Percentiles rank a stretch among this genome's conserved stretches.
Evolutionary conservation across 78 protist genomes (phyloP).

Genomic region (Dictyostelium brefeldianum): DNA sequence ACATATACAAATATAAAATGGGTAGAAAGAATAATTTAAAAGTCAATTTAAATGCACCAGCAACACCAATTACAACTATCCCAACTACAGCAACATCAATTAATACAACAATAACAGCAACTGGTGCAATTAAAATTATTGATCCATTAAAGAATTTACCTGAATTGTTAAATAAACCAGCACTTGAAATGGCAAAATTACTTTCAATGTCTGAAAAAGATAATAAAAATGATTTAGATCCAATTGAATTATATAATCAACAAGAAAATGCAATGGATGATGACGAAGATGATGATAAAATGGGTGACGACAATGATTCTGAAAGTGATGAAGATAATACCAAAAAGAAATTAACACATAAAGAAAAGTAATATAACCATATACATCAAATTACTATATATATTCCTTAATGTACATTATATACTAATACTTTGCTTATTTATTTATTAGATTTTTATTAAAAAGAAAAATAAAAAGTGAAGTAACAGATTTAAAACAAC

Average conservation of each 20-base stretch:
- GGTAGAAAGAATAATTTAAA: slow-evolving; percentile 27
- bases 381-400: not conserved
- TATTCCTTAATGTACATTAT: not conserved
- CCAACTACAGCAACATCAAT: not conserved
- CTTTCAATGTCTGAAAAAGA: slow-evolving; percentile 9
- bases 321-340: not conserved
- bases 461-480: slow-evolving; percentile 27
- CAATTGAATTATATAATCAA: not conserved
- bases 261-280: slow-evolving; percentile 1
- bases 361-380: slow-evolving; percentile 17
- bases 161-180: slow-evolving; percentile 11
- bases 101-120: not conserved
- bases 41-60: not conserved
- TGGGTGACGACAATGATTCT: slow-evolving; percentile 1
- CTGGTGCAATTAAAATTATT: not conserved
- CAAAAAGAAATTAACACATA: slow-evolving; percentile 19
- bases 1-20: not conserved
- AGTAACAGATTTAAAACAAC: slow-evolving; percentile 2
- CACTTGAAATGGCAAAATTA: slow-evolving; percentile 14
- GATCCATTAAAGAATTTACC: slow-evolving; percentile 13
- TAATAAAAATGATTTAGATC: slow-evolving; percentile 15
- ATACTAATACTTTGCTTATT: not conserved
- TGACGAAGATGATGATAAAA: not conserved
- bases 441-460: slow-evolving; percentile 9
- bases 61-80: too few relatives aligned